Base-by-base conservation (phyloP, 1,284 basidiomycete genomes). In the Flammula alnicola region DNA sequence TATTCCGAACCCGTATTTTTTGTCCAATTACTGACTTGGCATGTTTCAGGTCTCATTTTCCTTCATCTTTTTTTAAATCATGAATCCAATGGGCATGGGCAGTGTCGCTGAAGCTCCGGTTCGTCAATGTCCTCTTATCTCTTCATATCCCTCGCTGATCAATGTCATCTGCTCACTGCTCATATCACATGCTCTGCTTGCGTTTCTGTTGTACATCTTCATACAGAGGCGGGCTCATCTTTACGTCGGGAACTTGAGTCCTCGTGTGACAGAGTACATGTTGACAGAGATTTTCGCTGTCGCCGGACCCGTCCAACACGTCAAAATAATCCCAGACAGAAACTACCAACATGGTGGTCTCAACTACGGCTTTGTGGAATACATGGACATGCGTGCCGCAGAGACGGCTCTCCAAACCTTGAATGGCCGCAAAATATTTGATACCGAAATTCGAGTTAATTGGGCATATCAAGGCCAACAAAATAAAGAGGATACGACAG, bases 351-450 rank as follows among this genome's bases (percentile, higher is more conserved):
- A 97, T 67, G 95, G 93, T 51, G 95, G 94, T 49, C 88, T 96
- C 72, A 98, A 97, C 79, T 99, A 98, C 67, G 96, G 96, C 60
- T 98, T 96, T 72, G 95, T 97, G 69, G 94, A 96, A 75, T 97
- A 95, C 75, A 88, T 90, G 69, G 95, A 98, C 70, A 95, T 98
- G 90, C 88, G 93, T 54, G 91, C 93, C 26, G 96, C 96, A 26
- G 96, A 99, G 74, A 96, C 94, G 49, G 96, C 96, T 16, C 80
- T 98, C 36, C 91, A 94, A 72, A 97, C 95, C 44, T 84, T 99
- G 64, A 97, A 98, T 68, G 96, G 95, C 38, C 89, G 95, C 67
- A 95, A 96, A 77, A 96, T 98, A 65, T 98, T 97, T 63, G 95
- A 98, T 72, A 94, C 93, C 31, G 94, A 97, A 74, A 95, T 97